Base-by-base conservation (phyloP, 1,284 basidiomycete species). In the Puccinia coronata region DNA sequence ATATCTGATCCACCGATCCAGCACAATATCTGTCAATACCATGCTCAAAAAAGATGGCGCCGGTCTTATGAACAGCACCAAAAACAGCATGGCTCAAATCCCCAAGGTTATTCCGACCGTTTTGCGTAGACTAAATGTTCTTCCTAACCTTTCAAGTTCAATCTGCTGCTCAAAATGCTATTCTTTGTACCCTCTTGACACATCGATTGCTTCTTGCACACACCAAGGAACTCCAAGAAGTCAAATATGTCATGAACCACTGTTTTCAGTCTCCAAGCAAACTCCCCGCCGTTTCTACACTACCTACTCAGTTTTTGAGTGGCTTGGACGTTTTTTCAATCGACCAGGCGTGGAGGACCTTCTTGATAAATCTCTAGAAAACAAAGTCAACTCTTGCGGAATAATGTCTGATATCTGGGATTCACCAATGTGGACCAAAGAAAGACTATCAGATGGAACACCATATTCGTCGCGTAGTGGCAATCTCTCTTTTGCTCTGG, bases 311-410 rank as follows among this genome's bases (percentile, higher is more conserved):
- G 16, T 75, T 9, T 20, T 57, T 14, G 57, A 75, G n/a, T 75
- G 34, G 73, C 73, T 75, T 20, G 55, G 53, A 36, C 9, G 51
- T 57, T 59, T 75, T 28, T 43, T 75, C 28, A 25, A 34, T 9
- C n/a, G 53, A 59, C 53, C 73, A 20, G 25, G 43, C n/a, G 43
- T 75, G 43, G 73, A 75, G 47, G 73, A 75, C 43, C 53, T 75
- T 57, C 41, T 75, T 11, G 73, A 75, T 63, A 59, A 36, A 20
- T 75, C 55, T 14, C 25, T 75, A 31, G 43, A 65, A 41, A 23
- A 65, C n/a, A 41, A 12, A 6, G 43, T n/a, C 11, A 25, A 18
- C 3, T 31, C 1, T 0, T 12, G 8, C 43, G 63, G 63, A n/a
- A 12, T 43, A n/a, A 61, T 75, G 73, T 12, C 16, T 39, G 39